Base-by-base conservation (phyloP, 1,284 basidiomycete species). In the Ustilago hordei region DNA sequence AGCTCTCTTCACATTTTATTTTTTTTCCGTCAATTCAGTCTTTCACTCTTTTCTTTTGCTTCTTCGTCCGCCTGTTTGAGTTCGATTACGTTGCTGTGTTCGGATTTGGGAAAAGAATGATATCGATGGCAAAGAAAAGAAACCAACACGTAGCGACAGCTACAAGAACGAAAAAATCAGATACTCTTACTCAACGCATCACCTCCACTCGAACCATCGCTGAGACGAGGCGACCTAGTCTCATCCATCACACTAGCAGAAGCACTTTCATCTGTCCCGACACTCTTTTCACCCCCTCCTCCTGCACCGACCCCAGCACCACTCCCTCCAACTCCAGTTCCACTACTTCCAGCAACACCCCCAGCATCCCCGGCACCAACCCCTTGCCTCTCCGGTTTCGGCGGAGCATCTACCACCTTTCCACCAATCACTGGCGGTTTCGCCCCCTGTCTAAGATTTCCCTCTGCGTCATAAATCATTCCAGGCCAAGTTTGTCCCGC, bases 381-480 rank as follows among this genome's bases (percentile, higher is more conserved):
- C 8, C 28, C 4, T 35, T 15, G 23, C 13, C 9, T 2, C 41
- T 15, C 9, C 36, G 12, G 47, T 35, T 48, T 6, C 2, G 6
- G 28, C 12, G 54, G 58, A 1, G 32, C 15, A 2, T 28, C 52
- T 1, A 66, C 8, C 53, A 4, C n/a, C 31, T 12, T 38, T 1
- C 60, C 69, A 11, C 32, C n/a, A 23, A 28, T 56, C 3, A 19
- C 48, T 1, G 69, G 64, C 11, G 43, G 0, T 15, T 52, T 55
- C 15, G 41, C 62, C 19, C 65, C 63, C 12, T 28, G 3, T 7
- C 48, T 76, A 8, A 68, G 53, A 0, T 71, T 53, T 2, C 73
- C 73, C 36, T 76, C 45, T 9, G 47, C 13, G 52, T 68, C 62
- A 38, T 68, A 76, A 7, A 71, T 34, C 73, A 76, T 76, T 0